These are phyloP conservation scores for Podaxis sp. DNA, from an alignment of 768 basidiomycete genomes.

Conservation along the genomic window DNA sequence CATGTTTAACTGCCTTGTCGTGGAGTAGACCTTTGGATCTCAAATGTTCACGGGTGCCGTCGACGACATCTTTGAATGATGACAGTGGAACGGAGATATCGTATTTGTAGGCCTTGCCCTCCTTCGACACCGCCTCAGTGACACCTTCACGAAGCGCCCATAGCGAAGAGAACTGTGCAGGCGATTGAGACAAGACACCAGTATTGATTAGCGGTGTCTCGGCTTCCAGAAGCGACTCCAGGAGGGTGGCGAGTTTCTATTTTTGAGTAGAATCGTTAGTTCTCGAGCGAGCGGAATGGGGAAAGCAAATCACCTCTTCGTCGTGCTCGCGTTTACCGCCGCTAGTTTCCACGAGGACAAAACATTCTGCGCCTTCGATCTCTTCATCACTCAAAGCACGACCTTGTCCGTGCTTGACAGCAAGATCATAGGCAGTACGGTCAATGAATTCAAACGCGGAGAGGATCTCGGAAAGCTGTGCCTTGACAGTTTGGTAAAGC, in stretches of 20 bases:
- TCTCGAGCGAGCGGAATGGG: not conserved
- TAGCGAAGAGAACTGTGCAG: slow-evolving; percentile 83
- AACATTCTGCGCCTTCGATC: slow-evolving; percentile 77
- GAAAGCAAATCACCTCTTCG: slow-evolving; percentile 63
- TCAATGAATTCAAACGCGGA: slow-evolving; percentile 98
- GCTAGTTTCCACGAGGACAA: slow-evolving; percentile 92
- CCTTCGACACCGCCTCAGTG: slow-evolving; percentile 89
- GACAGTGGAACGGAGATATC: slow-evolving; percentile 88
- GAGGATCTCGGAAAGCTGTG: slow-evolving; percentile 88
- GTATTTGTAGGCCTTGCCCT: slow-evolving; percentile 97
- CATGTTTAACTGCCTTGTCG: slow-evolving; percentile 75
- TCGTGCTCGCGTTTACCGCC: slow-evolving; percentile 93
- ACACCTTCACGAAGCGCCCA: slow-evolving; percentile 94
- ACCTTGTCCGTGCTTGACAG: slow-evolving; percentile 81
- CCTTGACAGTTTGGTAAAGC: slow-evolving; percentile 79
- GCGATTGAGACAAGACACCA: slow-evolving; percentile 89
- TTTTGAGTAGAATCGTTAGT: not conserved
- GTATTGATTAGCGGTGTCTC: slow-evolving; percentile 80
- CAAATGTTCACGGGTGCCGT: slow-evolving; percentile 73
- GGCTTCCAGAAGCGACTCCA: slow-evolving; percentile 74
- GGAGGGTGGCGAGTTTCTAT: slow-evolving; percentile 82
- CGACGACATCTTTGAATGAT: slow-evolving; percentile 86
- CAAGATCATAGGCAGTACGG: slow-evolving; percentile 78
- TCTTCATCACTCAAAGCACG: slow-evolving; percentile 74
- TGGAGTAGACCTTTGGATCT: slow-evolving; percentile 66